Conservation (phyloP, 345 rosid genomes). For the Boechera divaricarpa region DNA sequence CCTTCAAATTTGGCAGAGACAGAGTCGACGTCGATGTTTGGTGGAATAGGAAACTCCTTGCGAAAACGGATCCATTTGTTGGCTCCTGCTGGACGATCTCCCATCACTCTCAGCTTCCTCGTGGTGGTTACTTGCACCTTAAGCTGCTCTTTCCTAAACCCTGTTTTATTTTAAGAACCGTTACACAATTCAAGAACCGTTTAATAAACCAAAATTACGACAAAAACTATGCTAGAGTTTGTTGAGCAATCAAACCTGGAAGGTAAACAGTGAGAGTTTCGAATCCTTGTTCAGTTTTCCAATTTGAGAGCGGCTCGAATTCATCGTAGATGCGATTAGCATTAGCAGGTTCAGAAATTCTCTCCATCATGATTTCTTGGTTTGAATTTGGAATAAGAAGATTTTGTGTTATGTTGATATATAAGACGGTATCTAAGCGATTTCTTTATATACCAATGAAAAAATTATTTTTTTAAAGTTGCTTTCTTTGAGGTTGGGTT, state of each 20-base stretch:
- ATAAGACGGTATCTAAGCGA: neutral
- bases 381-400: slow-evolving; percentile 12
- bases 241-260: slow-evolving; percentile 42
- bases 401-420: slow-evolving; percentile 26
- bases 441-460: slow-evolving; percentile 32
- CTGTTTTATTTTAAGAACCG: slow-evolving; percentile 36
- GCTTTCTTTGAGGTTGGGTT: slow-evolving; percentile 36
- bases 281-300: slow-evolving; percentile 40
- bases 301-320: slow-evolving; percentile 46
- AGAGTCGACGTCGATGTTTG: slow-evolving; percentile 25
- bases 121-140: slow-evolving; percentile 51
- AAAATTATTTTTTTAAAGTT: neutral
- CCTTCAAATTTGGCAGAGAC: slow-evolving; percentile 49
- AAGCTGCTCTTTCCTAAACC: slow-evolving; percentile 51
- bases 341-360: slow-evolving; percentile 21
- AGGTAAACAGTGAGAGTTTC: slow-evolving; percentile 46
- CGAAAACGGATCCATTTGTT: slow-evolving; percentile 46
- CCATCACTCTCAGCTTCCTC: slow-evolving; percentile 43
- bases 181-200: neutral
- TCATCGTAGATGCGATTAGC: slow-evolving; percentile 43
- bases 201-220: neutral
- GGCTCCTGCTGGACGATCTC: slow-evolving; percentile 45
- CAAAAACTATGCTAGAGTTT: neutral
- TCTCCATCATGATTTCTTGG: slow-evolving; percentile 40
- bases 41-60: slow-evolving; percentile 44